Conservation (phyloP, 2,329 filamentous ascomycete genomes). For the Claviceps sorghi region DNA sequence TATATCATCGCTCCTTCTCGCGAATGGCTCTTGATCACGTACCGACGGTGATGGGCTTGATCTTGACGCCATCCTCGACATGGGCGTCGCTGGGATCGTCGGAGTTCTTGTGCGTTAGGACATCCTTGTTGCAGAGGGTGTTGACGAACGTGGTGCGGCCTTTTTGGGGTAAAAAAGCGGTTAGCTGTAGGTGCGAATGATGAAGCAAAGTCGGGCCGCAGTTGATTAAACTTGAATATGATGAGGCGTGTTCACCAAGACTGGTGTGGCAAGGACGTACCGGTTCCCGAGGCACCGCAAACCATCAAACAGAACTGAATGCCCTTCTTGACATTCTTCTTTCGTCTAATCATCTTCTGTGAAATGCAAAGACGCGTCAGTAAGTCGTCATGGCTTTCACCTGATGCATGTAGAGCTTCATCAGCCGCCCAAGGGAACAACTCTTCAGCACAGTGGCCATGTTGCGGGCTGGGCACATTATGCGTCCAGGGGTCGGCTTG, state of each 20-base stretch:
- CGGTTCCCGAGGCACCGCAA: conserved; percentile 95
- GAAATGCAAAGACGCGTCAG: conserved; percentile 15
- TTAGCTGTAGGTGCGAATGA: neutral
- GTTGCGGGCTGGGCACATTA: neutral
- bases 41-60: conserved; percentile 98
- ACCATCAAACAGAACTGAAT: conserved; percentile 99
- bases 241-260: neutral
- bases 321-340: conserved; percentile 99
- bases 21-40: conserved; percentile 13
- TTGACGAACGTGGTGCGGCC: conserved; percentile 98
- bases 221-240: neutral
- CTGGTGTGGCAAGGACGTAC: conserved; percentile 36
- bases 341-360: conserved; percentile 91
- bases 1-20: neutral
- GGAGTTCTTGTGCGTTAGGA: conserved; percentile 79
- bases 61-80: conserved; percentile 91
- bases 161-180: conserved; percentile 19
- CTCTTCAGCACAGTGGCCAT: neutral
- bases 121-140: conserved; percentile 91
- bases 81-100: conserved; percentile 83
- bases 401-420: neutral
- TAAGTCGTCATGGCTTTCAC: conserved; percentile 3
- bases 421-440: conserved; percentile 5
- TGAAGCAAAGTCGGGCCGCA: neutral
- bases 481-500: conserved; percentile 1